Conservation (phyloP, 2,329 filamentous ascomycete genomes). For the Clarireedia hainanense region DNA sequence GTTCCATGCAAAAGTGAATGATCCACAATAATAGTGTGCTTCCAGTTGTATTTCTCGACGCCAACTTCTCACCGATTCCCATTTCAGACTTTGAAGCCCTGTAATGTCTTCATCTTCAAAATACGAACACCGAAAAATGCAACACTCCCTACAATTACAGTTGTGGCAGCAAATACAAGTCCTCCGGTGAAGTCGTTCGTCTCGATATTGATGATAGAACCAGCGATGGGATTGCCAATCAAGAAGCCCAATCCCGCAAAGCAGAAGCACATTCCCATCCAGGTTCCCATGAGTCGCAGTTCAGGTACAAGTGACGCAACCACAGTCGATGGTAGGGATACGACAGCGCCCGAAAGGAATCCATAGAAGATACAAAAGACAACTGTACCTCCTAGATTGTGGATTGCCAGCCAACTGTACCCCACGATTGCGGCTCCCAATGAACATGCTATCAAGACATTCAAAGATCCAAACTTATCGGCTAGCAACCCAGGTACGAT, state of each 20-base stretch:
- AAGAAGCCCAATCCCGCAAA: neutral
- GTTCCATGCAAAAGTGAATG: no score
- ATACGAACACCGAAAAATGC: neutral
- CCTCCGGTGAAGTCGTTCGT: neutral
- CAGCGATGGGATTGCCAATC: neutral
- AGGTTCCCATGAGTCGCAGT: neutral
- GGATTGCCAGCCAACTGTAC: conserved; percentile 25
- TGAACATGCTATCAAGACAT: conserved; percentile 23
- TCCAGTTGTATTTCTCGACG: no score
- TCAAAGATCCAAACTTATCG: conserved; percentile 29
- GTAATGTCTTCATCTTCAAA: neutral
- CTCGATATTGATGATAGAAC: neutral
- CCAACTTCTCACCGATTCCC: no score
- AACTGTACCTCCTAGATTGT: conserved; percentile 25
- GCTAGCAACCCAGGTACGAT: conserved; percentile 29
- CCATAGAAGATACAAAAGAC: conserved; percentile 29
- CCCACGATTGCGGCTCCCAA: conserved; percentile 26
- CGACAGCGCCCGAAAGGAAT: conserved; percentile 21
- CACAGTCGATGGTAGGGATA: neutral
- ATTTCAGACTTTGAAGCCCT: neutral
- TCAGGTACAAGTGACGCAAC: neutral
- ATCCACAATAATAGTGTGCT: no score
- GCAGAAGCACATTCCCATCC: neutral
- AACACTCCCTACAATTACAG: neutral
- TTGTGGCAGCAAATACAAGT: neutral